Conservation (phyloP, 306 rosid genomes). For the Quercus dentata region DNA sequence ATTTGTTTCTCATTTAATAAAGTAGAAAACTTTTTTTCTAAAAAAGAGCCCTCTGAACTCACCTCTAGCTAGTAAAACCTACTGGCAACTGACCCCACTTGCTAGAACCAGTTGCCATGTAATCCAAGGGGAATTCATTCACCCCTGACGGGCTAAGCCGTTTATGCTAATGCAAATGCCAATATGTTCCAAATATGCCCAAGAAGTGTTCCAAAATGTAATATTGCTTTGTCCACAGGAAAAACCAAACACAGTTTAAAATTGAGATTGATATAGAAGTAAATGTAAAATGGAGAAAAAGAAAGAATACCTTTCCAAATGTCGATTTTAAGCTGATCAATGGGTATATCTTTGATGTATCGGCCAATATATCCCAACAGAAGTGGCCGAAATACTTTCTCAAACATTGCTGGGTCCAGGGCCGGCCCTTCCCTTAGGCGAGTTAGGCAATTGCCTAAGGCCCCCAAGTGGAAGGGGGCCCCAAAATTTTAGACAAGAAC, state of each 20-base stretch:
- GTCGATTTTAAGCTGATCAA: conserved; percentile 79
- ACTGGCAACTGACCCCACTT: too few relatives aligned
- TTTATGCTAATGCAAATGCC: background rate
- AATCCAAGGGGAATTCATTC: too few relatives aligned
- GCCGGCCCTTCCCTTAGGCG: too few relatives aligned
- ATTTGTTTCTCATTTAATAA: too few relatives aligned
- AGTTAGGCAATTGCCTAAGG: too few relatives aligned
- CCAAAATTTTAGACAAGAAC: too few relatives aligned
- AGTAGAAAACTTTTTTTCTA: too few relatives aligned
- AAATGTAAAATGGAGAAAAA: background rate
- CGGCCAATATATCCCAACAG: conserved; percentile 79
- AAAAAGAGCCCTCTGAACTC: too few relatives aligned
- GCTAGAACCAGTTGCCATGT: too few relatives aligned
- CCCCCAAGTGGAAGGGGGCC: too few relatives aligned
- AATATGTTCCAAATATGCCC: background rate
- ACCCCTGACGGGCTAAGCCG: background rate
- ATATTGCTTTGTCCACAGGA: background rate
- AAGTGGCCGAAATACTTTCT: conserved; percentile 72
- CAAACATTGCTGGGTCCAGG: conserved; percentile 53
- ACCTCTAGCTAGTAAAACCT: too few relatives aligned
- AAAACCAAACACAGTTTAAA: background rate
- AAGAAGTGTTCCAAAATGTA: background rate
- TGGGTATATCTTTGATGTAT: conserved; percentile 81
- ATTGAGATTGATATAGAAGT: background rate
- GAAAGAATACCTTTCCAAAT: conserved; percentile 61